Base-by-base conservation (phyloP, 2,329 filamentous ascomycete species). In the Xylaria sp. region DNA sequence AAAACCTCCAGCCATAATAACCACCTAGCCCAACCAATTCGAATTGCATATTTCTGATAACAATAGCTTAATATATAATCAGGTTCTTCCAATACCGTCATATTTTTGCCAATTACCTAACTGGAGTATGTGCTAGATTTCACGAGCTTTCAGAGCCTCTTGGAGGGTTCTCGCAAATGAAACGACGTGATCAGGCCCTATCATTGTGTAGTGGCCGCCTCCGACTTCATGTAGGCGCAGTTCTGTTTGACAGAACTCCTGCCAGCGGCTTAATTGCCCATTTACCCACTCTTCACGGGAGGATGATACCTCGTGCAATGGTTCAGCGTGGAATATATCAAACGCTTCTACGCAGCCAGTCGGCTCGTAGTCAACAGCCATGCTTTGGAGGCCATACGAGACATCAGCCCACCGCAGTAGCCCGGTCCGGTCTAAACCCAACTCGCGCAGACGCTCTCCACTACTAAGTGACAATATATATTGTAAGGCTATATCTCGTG, bases 301-400 rank as follows among this genome's bases (percentile, higher is more conserved):
- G 19, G 67, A 71, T 2, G 77, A 76, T 3, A 74, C 77, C 1
- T 68, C 69, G 36, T 69, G 75, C 1, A 80, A 70, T 12, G 82
- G 82, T 4, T 73, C 69, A 1, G 78, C 79, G 39, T 79, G 77
- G 66, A 85, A 84, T 0, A 84, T 75, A 71, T 85, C 83, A 55
- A 85, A 79, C 1, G 39, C 14, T 0, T 65, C 62, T 0, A 84
- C 78, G 0, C 27, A 64, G 0, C 82, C 82, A 0, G 19, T n/a
- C 1, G 83, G 83, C 56, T 85, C 80, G 69, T 85, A 85, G 17
- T 84, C 78, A 0, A 71, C 61, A 2, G 79, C 80, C 51, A 82
- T 79, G 53, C 72, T 75, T 68, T 82, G 80, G 54, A 84, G 61
- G 0, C 71, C 69, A 54, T 74, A 79, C 0, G 82, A 78, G 0